Base-by-base conservation (phyloP, 78 protist genomes). In the Chrysochromulina tobinii region DNA sequence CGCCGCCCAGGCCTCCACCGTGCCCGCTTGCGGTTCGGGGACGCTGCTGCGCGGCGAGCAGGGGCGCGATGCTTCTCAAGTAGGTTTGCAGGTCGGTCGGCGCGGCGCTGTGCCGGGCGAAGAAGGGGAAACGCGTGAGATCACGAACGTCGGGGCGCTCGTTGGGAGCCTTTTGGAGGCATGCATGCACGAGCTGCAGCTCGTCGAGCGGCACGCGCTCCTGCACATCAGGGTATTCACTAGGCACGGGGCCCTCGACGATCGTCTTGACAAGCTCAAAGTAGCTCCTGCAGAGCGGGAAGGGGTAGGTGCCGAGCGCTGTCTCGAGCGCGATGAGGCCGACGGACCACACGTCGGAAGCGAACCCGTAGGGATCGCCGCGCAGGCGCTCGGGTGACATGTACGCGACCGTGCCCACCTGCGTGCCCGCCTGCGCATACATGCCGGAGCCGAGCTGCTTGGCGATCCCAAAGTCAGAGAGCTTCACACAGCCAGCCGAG, bases 381-480 rank as follows among this genome's bases (percentile, higher is more conserved):
- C 12, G 27, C 8, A 66, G 72, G 72, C 97, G 87, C 90, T 97
- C 98, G 27, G 98, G 98, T 1, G 96, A 90, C 99, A 97, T 97
- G 96, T 96, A 97, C 18, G 96, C 67, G 12, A 73, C 89, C 1
- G 97, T 96, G 68, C 98, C 98, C 57, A 94, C 96, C 51, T 79
- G 79, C 48, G 79, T 69, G 54, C 2, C 25, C 12, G 79, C 79
- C 9, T 20, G 94, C 21, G 93, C 97, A 18, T 61, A 9, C 18
- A 93, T 79, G 38, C 38, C 38, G 87, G 50, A 81, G 4, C 38
- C 88, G 7, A 94, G 92, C 55, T 91, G 72, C 4, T 72, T 89
- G 55, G 88, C 23, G 79, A 96, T 96, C 15, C 97, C 97, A 23
- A 96, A 96, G 89, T 96, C 97, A 8, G 97, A 90, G 25, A 96